Conservation (phyloP, 129 eudicot species). For the Pittosporum tobira region DNA sequence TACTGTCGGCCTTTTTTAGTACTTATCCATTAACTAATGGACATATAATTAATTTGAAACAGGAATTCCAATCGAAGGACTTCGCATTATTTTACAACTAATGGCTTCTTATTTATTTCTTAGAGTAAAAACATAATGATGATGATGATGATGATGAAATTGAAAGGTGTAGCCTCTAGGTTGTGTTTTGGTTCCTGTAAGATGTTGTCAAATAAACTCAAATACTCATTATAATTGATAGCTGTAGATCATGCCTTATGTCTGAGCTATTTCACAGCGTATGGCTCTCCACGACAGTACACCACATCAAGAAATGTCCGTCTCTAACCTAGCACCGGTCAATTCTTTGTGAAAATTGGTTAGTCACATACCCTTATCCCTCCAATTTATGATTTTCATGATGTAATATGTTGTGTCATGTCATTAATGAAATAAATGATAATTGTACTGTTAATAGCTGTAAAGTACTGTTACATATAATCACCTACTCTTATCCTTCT, state of each 20-base stretch:
- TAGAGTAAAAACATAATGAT: not conserved
- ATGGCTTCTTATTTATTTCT: not conserved
- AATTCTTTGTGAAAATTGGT: not conserved
- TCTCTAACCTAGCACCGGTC: conserved; percentile 6
- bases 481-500: conserved; percentile 6
- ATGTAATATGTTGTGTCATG: too few species aligned
- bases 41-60: too few species aligned
- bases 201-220: not conserved
- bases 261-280: conserved; percentile 11
- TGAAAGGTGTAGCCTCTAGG: not conserved
- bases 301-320: conserved; percentile 6
- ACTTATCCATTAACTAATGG: too few species aligned
- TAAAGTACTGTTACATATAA: too few species aligned
- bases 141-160: too few species aligned
- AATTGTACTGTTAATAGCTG: conserved; percentile 1
- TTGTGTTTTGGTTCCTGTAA: not conserved
- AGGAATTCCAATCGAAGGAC: not conserved
- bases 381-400: too few species aligned
- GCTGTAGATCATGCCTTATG: conserved; percentile 20
- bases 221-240: not conserved
- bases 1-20: too few species aligned
- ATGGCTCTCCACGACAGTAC: conserved; percentile 20
- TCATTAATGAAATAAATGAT: too few species aligned
- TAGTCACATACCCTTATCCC: conserved; percentile 5
- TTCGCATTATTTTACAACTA: not conserved